Evolutionary conservation across 1,284 basidiomycete genomes (phyloP).

Genomic region (Trichosporon asahii): DNA sequence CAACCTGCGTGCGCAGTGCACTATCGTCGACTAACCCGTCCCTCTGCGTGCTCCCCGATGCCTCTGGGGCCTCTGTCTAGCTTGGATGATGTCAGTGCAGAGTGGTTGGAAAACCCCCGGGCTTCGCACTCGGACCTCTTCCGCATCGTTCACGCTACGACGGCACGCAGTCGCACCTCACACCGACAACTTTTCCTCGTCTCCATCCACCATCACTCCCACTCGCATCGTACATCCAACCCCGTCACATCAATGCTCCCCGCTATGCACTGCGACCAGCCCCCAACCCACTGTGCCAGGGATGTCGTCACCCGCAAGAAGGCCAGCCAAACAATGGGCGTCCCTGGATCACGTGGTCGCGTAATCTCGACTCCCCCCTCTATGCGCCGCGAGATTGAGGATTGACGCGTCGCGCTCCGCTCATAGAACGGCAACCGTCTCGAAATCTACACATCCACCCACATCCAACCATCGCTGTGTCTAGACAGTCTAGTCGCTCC

Average conservation of each 20-base stretch:
- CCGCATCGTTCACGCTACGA: not conserved
- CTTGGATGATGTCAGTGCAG: not conserved
- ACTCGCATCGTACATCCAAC: not conserved
- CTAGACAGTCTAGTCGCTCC: not conserved
- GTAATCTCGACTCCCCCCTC: slow-evolving; percentile 11
- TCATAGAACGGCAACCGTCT: not conserved
- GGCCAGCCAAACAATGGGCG: not conserved
- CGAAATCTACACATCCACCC: not conserved
- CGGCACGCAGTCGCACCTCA: not conserved
- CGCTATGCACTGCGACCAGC: not conserved
- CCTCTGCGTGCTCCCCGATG: not conserved
- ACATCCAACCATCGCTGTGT: not conserved
- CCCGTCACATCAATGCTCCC: not conserved
- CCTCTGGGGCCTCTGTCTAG: not conserved
- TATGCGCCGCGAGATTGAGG: not conserved
- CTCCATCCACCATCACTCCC: not conserved
- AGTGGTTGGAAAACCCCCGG: not conserved
- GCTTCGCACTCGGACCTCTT: not conserved
- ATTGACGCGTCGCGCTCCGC: slow-evolving; percentile 8
- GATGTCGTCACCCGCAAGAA: not conserved
- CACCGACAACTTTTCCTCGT: not conserved
- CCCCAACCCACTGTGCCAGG: not conserved
- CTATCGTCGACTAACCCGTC: not conserved
- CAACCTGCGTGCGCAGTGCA: not conserved
- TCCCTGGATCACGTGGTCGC: slow-evolving; percentile 9